Conservation (phyloP, 2,329 filamentous ascomycete genomes). For the Ophiostoma himal-ulmi region DNA sequence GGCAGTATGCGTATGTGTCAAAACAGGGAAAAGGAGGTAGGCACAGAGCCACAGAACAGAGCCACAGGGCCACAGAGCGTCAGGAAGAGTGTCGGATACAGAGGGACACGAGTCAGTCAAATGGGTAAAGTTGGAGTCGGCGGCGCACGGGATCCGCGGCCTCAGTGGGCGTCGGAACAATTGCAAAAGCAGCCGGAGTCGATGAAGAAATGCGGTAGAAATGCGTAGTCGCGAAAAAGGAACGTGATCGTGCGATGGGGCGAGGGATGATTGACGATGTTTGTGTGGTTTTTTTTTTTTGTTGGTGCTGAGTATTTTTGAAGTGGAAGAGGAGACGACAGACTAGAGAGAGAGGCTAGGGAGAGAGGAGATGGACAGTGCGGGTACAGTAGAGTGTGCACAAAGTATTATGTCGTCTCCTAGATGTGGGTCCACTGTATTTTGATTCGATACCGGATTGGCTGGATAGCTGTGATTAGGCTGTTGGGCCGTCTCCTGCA, state of each 20-base stretch:
- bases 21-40: constrained; percentile 1
- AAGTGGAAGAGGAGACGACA: constrained; percentile 1
- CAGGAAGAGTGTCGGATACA: neutral
- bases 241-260: constrained; percentile 8
- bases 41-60: neutral
- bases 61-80: neutral
- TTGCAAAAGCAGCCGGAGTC: constrained; percentile 12
- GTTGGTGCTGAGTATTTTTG: constrained; percentile 10
- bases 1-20: constrained; percentile 10
- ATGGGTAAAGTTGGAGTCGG: neutral
- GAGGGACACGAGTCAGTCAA: neutral
- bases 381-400: neutral
- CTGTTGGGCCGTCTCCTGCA: neutral
- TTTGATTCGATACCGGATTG: neutral
- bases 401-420: no score
- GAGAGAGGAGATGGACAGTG: neutral
- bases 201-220: constrained; percentile 18
- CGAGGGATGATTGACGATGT: constrained; percentile 10
- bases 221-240: constrained; percentile 16
- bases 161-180: constrained; percentile 19
- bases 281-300: neutral
- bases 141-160: constrained; percentile 24
- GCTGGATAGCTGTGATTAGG: neutral
- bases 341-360: constrained; percentile 11
- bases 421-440: neutral